Conservation (phyloP, 306 rosid genomes). For the cucumber (Cucumis sativus) region DNA sequence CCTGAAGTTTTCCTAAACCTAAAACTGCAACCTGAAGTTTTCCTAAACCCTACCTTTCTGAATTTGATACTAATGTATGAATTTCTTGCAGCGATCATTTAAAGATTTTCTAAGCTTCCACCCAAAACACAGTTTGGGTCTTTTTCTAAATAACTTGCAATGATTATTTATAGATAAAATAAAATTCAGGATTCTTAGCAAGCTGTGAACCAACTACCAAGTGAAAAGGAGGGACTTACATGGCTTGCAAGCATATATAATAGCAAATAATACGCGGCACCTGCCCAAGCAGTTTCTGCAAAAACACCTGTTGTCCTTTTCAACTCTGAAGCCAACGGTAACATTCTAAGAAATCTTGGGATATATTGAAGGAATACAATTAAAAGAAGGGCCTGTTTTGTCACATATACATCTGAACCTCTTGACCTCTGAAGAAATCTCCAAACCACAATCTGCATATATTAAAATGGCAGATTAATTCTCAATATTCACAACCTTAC, state of each 20-base stretch:
- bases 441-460: slow-evolving; percentile 82
- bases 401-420: slow-evolving; percentile 70
- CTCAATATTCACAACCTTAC: neutral
- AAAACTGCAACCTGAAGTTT: no score
- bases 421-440: slow-evolving; percentile 72
- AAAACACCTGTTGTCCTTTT: slow-evolving; percentile 94
- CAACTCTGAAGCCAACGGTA: slow-evolving; percentile 82
- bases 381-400: slow-evolving; percentile 77
- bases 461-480: neutral
- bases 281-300: slow-evolving; percentile 99
- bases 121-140: no score
- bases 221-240: slow-evolving; percentile 39
- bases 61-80: no score
- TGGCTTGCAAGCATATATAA: slow-evolving; percentile 97
- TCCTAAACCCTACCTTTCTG: neutral
- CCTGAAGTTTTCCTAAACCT: no score
- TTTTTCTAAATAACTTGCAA: neutral
- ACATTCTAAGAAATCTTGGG: slow-evolving; percentile 73
- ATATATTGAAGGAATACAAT: slow-evolving; percentile 77
- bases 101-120: no score
- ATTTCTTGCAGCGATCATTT: no score
- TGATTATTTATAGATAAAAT: neutral
- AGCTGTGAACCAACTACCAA: neutral
- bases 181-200: neutral
- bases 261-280: slow-evolving; percentile 91